Conservation (phyloP, 2,329 filamentous ascomycete genomes). For the Leptodontidium sp. region DNA sequence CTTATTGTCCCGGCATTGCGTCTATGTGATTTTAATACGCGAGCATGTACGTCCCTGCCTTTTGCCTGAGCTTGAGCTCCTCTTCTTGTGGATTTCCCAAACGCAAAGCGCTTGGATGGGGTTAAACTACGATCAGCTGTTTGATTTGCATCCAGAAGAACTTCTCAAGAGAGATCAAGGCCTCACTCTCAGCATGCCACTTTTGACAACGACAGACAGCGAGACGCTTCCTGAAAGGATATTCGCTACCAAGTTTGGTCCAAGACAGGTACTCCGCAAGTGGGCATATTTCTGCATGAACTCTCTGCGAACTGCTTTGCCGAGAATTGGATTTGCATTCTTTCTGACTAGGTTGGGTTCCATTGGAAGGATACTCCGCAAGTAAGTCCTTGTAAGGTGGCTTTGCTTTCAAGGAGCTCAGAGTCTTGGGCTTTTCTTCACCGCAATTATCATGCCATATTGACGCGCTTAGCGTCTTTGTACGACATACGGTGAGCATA, state of each 20-base stretch:
- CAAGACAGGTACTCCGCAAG: not conserved
- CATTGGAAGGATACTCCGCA: not conserved
- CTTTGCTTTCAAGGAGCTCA: not conserved
- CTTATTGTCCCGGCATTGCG: not conserved
- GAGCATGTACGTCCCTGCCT: not conserved
- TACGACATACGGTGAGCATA: not conserved
- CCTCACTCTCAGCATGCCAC: not conserved
- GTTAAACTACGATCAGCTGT: slow-evolving; percentile 10
- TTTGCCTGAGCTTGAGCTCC: not conserved
- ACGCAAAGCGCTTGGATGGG: slow-evolving; percentile 8
- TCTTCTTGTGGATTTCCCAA: not conserved
- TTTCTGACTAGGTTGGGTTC: not conserved
- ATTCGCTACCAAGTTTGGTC: not conserved
- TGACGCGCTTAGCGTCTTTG: not conserved
- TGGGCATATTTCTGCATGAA: not conserved
- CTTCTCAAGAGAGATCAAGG: not conserved
- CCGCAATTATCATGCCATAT: not conserved
- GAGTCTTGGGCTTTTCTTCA: not conserved
- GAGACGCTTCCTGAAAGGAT: not conserved
- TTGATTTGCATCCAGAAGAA: slow-evolving; percentile 18
- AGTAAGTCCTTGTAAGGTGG: not conserved
- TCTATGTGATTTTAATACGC: not conserved
- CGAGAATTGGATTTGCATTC: not conserved
- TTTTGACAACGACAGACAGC: not conserved
- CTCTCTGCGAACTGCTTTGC: not conserved